Percentiles rank a stretch among this genome's conserved stretches.
Conservation (phyloP, 495 filamentous ascomycete species). For the Lasiosphaeriaceae sp. region DNA sequence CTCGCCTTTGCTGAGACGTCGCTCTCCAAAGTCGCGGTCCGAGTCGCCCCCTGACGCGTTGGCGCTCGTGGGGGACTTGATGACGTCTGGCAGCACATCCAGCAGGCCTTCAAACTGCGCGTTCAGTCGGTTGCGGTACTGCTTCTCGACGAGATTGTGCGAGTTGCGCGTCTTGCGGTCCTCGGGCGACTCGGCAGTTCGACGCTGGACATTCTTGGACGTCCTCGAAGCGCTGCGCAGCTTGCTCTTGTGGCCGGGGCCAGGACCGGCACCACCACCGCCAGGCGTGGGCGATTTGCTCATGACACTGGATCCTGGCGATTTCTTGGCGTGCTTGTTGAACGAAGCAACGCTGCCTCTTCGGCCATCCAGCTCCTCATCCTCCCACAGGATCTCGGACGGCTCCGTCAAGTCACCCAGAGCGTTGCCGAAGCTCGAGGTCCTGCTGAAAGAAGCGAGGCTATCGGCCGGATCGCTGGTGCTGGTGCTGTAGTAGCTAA, state of each 20-base stretch:
- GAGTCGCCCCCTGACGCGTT: slow-evolving; percentile 20
- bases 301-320: no score
- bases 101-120: slow-evolving; percentile 43
- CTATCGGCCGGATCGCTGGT: no score
- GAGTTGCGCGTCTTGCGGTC: slow-evolving; percentile 40
- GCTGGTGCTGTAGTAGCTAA: no score
- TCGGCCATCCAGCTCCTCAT: no score
- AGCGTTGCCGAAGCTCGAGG: no score
- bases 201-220: slow-evolving; percentile 36
- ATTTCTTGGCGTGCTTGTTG: no score
- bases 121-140: slow-evolving; percentile 48
- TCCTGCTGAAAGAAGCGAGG: no score
- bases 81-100: slow-evolving; percentile 35
- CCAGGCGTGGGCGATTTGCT: no score
- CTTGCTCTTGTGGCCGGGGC: slow-evolving; percentile 9
- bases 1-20: slow-evolving; percentile 43
- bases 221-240: slow-evolving; percentile 40
- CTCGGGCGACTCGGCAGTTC: slow-evolving; percentile 29
- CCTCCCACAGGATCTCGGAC: no score
- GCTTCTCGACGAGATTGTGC: slow-evolving; percentile 47
- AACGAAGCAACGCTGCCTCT: no score
- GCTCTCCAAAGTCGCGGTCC: slow-evolving; percentile 30
- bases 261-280: not conserved
- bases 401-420: no score
- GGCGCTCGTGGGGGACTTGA: slow-evolving; percentile 20